Base-by-base conservation (phyloP, 768 basidiomycete genomes). In the Ramaria sp. region DNA sequence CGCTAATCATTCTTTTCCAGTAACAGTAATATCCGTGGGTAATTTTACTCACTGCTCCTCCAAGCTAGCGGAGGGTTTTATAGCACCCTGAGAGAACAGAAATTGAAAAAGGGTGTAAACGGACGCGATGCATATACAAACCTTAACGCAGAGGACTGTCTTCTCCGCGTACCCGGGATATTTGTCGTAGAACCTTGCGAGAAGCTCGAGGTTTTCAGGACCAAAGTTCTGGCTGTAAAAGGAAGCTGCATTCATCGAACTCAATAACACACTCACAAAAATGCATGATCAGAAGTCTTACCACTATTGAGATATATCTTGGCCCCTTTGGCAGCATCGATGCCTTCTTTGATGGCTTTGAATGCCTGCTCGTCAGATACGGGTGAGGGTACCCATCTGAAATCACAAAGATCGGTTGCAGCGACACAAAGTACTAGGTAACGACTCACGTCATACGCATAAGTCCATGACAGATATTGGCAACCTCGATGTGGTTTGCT, bases 321-420 rank as follows among this genome's bases (percentile, higher is more conserved):
- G 32, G 64, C 65, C 15, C 72, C 75, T 0, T 74, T 73, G 27
- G 75, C 61, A 0, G 69, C 63, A 38, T 73, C 69, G 56, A 78
- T 60, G 5, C 72, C 73, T 10, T 73, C 73, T 62, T 78, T 79
- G 69, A 85, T 82, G 1, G 79, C 69, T 22, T 74, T 77, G 57
- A 86, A 83, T 8, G 76, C 76, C 32, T 78, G 71, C 51, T 80
- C 80, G 55, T 85, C 82, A 1, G 78, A 67, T 34, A 73, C 66
- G 7, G 71, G 69, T 16, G 61, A 65, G 9, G 73, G 69, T 15
- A 61, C 74, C 80, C 73, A 77, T 45, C 71, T 69, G 16, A 27
- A 22, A 3, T 8, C 24, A 16, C 25, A 7, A 47, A 18, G 18
- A 24, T 18, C 45, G 28, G 8, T 7, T n/a, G 20, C 9, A 16